Conservation (phyloP, 768 basidiomycete species). For the Tremella mesenterica region DNA sequence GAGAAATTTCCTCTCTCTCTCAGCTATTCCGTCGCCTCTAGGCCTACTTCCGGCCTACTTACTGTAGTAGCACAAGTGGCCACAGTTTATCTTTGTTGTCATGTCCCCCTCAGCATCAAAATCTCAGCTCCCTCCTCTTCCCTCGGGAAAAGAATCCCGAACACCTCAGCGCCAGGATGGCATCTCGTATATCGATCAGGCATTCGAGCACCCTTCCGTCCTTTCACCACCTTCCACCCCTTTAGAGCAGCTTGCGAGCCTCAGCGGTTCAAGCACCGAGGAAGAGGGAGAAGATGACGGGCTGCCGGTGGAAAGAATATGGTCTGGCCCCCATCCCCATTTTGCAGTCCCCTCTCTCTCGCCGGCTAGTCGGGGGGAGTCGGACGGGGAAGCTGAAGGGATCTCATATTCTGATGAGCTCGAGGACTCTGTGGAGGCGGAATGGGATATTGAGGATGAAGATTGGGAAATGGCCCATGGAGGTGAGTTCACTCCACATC, state of each 20-base stretch:
- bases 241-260: too few species aligned
- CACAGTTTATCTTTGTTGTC: too few species aligned
- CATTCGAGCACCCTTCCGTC: neutral
- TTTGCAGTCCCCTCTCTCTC: neutral
- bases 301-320: neutral
- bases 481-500: constrained; percentile 27
- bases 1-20: too few species aligned
- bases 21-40: too few species aligned
- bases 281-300: constrained; percentile 15
- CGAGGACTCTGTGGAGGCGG: constrained; percentile 10
- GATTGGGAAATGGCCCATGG: constrained; percentile 45
- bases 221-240: neutral
- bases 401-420: neutral
- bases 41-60: too few species aligned
- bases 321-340: neutral
- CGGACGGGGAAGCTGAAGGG: neutral
- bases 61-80: too few species aligned
- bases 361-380: neutral
- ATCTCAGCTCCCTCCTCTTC: too few species aligned
- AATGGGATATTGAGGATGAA: constrained; percentile 42
- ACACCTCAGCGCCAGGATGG: neutral
- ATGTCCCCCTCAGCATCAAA: too few species aligned
- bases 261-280: constrained; percentile 21
- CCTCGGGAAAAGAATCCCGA: too few species aligned
- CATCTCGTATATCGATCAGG: neutral